A percentile compares a stretch with the other conserved stretches of the same genome.
Conservation (phyloP, 164 flowering plant species). For the Aristolochia fimbriata region DNA sequence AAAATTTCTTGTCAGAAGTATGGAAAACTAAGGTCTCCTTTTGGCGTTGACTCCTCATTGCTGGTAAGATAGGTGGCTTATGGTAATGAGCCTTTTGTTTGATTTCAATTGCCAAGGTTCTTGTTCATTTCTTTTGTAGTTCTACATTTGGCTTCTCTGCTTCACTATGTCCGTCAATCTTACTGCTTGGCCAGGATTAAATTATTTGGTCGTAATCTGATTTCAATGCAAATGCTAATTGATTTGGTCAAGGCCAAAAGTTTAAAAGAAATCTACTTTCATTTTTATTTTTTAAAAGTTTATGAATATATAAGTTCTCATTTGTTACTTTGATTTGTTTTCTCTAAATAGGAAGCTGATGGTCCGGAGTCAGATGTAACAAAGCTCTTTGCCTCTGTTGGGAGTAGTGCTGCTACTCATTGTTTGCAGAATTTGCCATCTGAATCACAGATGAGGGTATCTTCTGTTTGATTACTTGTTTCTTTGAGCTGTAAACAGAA, state of each 20-base stretch:
- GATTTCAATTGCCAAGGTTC: too few species aligned
- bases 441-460: constrained; percentile 69
- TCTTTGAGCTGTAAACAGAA: neutral
- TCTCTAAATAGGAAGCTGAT: constrained; percentile 54
- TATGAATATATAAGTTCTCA: neutral
- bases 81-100: too few species aligned
- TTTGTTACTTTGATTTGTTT: neutral
- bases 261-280: too few species aligned
- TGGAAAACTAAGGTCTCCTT: constrained; percentile 93
- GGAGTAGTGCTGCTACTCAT: constrained; percentile 33
- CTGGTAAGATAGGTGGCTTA: constrained; percentile 32
- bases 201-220: too few species aligned
- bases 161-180: too few species aligned
- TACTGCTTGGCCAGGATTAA: too few species aligned
- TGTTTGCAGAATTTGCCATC: constrained; percentile 79
- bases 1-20: constrained; percentile 86
- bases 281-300: too few species aligned
- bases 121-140: too few species aligned
- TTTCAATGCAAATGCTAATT: too few species aligned
- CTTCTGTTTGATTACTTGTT: neutral
- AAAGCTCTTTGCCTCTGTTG: constrained; percentile 73
- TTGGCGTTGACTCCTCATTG: constrained; percentile 55
- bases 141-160: too few species aligned
- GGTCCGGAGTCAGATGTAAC: constrained; percentile 81
- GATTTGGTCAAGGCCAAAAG: too few species aligned